Evolutionary conservation across 257 asterid species (phyloP), one percentile per base, ranked within the genome.

Genomic region (Cinchona pubescens): DNA sequence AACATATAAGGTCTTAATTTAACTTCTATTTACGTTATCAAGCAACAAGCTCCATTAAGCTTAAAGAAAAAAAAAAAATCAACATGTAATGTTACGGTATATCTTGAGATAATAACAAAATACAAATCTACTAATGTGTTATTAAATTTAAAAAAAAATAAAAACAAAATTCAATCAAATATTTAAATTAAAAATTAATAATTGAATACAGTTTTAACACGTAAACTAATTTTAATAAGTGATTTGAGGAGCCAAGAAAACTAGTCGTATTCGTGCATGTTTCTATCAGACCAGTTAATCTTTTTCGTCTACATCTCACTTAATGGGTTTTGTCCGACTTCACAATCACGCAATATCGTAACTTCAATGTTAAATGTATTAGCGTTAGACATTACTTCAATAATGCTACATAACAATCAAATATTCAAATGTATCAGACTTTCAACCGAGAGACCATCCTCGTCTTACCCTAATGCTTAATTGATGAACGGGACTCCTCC

Each of bases 261-360:
- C 35, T 21, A 63, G 64, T 69, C 73, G 1, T 51, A 49, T 42
- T 58, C 72, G 25, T 58, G 56, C 68, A 55, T 73, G 84, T 76
- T 58, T 72, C 79, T 80, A 45, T 76, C 84, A 58, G 60, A 46
- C 70, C 77, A 78, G 73, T 62, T 49, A 70, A 77, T 77, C 21
- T 37, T 71, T 77, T 63, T n/a, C n/a, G 81, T 71, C 81, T 7
- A 35, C 59, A 71, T 61, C 56, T 61, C 2, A 12, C 56, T 61
- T 9, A 2, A 42, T 61, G 64, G 58, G 71, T 46, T n/a, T n/a
- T 48, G 56, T 60, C 67, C n/a, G 25, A 34, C 35, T 67, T 40
- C 25, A 42, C 68, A 58, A 40, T 66, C 70, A 70, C 34, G 70
- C 23, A 73, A 59, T 79, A 67, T 74, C 67, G 75, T 49, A 67